Conservation (phyloP, 2,329 filamentous ascomycete genomes). For the Atkinsonella hypoxylon region DNA sequence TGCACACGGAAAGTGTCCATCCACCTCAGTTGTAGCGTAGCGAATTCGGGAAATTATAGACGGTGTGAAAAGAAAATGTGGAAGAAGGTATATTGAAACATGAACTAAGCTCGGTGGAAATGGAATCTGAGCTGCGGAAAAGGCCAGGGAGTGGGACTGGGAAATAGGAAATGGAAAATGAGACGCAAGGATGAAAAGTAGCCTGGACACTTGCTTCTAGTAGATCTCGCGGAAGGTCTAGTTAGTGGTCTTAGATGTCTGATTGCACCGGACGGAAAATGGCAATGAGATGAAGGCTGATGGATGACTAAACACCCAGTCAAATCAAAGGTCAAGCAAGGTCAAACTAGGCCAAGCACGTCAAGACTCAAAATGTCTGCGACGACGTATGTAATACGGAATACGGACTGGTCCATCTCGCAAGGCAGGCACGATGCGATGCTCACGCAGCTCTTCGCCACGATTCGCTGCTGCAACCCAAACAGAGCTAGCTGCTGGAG, state of each 20-base stretch:
- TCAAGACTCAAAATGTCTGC: no score
- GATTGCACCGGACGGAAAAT: no score
- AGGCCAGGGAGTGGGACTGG: conserved; percentile 1
- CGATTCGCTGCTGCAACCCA: conserved; percentile 1
- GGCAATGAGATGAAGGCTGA: no score
- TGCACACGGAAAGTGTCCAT: background rate
- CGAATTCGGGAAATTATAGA: background rate
- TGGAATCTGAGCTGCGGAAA: background rate
- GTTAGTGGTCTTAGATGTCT: background rate
- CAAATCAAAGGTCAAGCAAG: background rate
- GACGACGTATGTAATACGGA: no score
- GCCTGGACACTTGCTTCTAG: conserved; percentile 15
- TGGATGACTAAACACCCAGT: no score
- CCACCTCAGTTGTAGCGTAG: background rate
- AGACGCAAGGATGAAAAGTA: conserved; percentile 6
- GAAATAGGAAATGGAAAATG: conserved; percentile 7
- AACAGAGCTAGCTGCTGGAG: background rate
- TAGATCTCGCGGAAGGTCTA: conserved; percentile 18
- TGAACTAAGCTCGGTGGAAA: background rate
- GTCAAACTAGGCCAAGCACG: background rate
- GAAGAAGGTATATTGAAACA: background rate
- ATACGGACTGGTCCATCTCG: no score
- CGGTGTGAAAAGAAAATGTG: background rate
- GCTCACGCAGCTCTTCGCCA: background rate
- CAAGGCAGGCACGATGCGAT: background rate